Conservation (phyloP, 148 eudicot species). For the Camellia sinensis region DNA sequence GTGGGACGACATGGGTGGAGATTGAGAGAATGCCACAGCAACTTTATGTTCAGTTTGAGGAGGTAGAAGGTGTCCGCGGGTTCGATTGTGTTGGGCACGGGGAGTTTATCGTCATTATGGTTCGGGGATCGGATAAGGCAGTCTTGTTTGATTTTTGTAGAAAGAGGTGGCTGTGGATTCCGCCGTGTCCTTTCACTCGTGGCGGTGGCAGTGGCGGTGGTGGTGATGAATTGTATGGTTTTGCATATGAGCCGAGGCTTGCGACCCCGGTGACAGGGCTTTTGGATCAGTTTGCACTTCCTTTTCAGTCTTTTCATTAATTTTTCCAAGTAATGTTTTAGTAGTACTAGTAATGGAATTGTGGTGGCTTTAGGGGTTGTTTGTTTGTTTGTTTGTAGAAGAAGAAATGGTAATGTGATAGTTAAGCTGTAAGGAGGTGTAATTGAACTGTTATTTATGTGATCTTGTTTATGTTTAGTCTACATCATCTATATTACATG, state of each 20-base stretch:
- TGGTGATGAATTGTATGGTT: constrained; percentile 62
- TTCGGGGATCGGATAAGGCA: constrained; percentile 55
- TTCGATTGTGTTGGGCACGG: constrained; percentile 79
- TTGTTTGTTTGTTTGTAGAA: too few species aligned
- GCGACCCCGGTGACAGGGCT: constrained; percentile 74
- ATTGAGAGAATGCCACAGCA: constrained; percentile 93
- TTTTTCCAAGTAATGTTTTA: background rate
- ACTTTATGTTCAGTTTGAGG: constrained; percentile 63
- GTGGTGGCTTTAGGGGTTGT: too few species aligned
- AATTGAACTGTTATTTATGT: too few species aligned
- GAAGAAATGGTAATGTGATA: too few species aligned
- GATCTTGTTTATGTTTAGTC: too few species aligned
- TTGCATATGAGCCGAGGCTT: constrained; percentile 76
- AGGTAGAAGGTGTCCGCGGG: constrained; percentile 61
- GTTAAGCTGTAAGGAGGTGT: too few species aligned
- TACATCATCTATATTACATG: too few species aligned
- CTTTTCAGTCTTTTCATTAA: constrained; percentile 37
- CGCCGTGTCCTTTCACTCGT: constrained; percentile 39
- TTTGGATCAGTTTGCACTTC: constrained; percentile 62
- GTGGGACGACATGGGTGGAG: constrained; percentile 81
- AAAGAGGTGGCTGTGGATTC: constrained; percentile 85
- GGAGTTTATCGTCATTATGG: constrained; percentile 54
- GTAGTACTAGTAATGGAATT: too few species aligned
- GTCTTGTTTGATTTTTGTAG: constrained; percentile 57
- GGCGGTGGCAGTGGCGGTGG: constrained; percentile 2